phyloP scores from a whole-genome alignment of 306 rosid genomes.

The Vicia villosa region DNA sequence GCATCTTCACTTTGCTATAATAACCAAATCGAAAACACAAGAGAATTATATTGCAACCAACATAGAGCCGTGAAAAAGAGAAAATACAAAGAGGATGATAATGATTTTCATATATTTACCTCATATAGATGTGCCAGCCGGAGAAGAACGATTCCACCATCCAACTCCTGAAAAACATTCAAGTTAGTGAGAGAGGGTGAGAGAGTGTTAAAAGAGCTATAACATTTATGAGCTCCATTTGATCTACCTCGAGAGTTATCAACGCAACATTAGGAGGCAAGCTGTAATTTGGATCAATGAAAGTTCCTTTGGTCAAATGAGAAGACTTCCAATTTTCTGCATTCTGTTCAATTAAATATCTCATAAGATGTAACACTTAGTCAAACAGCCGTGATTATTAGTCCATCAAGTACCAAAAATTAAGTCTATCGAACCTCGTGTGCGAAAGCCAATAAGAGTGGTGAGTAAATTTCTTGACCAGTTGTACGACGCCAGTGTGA shows the following conservation, averaged over 20 bases:
- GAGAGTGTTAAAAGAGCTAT: neutral
- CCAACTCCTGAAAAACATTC: conserved; percentile 65
- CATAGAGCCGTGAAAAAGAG: neutral
- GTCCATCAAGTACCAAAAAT: neutral
- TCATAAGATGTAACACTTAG: conserved; percentile 8
- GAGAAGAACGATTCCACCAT: conserved; percentile 67
- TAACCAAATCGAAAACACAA: conserved; percentile 18
- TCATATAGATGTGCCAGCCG: conserved; percentile 92
- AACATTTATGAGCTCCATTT: neutral
- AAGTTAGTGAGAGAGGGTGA: conserved; percentile 23
- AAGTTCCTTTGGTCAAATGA: conserved; percentile 57
- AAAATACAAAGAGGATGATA: neutral
- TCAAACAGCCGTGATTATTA: neutral
- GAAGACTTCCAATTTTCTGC: conserved; percentile 63
- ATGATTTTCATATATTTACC: conserved; percentile 45
- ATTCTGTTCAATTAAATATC: conserved; percentile 46
- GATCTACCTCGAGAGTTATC: conserved; percentile 80
- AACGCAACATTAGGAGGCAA: conserved; percentile 84
- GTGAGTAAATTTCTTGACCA: conserved; percentile 79
- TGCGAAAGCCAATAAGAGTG: conserved; percentile 63
- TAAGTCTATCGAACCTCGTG: conserved; percentile 55
- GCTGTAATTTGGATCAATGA: conserved; percentile 59
- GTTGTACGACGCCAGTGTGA: conserved; percentile 75
- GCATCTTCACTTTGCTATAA: conserved; percentile 67
- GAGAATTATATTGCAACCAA: conserved; percentile 14